Conservation (phyloP, 352 stramenopile genomes). For the Blastocystis sp. region DNA sequence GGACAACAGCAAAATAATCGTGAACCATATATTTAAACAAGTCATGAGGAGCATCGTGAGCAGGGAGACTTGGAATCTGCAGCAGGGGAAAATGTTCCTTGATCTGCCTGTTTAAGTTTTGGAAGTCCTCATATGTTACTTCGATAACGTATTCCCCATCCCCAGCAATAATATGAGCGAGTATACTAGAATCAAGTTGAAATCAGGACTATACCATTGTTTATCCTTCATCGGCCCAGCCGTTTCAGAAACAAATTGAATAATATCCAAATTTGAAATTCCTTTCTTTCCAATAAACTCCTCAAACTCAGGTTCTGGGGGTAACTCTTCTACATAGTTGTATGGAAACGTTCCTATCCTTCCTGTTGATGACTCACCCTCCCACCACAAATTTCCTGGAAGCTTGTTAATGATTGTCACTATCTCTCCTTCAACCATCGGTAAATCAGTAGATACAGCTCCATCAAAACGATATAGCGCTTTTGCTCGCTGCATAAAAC, state of each 20-base stretch:
- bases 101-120: background rate
- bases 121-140: background rate
- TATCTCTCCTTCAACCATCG: constrained; percentile 36
- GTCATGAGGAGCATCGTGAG: background rate
- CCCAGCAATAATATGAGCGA: constrained; percentile 35
- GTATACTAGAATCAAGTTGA: background rate
- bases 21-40: constrained; percentile 38
- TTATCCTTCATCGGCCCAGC: background rate
- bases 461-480: constrained; percentile 53
- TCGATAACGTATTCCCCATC: constrained; percentile 40
- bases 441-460: constrained; percentile 39
- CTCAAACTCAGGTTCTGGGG: constrained; percentile 41
- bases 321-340: constrained; percentile 50
- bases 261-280: constrained; percentile 59
- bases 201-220: background rate
- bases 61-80: background rate
- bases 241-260: background rate
- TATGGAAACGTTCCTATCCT: constrained; percentile 50
- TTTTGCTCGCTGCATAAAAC: constrained; percentile 38
- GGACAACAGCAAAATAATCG: constrained; percentile 38
- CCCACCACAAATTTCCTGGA: constrained; percentile 47
- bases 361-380: constrained; percentile 7
- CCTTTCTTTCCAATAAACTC: constrained; percentile 53
- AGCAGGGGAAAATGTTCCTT: background rate
- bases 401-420: constrained; percentile 48